Evolutionary conservation across 768 basidiomycete genomes (phyloP).

Genomic region (Pseudohyphozyma bogoriensis): DNA sequence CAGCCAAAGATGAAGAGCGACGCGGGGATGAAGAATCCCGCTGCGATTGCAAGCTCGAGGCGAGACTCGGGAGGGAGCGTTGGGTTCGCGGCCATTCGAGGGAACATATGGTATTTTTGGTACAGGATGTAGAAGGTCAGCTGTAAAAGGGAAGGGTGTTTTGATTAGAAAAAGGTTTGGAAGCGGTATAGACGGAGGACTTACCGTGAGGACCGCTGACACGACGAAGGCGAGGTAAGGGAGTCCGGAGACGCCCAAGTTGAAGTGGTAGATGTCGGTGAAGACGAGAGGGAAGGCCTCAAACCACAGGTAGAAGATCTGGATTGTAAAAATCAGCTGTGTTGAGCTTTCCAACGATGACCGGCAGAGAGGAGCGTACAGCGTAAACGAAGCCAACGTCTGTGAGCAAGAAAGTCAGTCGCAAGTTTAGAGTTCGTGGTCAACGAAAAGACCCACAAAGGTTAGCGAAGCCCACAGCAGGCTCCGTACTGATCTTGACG

Average conservation of each 20-base stretch:
- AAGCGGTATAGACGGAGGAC: neutral
- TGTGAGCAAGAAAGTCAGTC: neutral
- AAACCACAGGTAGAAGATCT: slow-evolving; percentile 30
- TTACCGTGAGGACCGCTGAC: slow-evolving; percentile 16
- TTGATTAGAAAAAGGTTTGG: neutral
- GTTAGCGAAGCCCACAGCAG: slow-evolving; percentile 35
- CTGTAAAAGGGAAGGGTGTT: neutral
- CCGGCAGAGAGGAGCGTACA: too few species aligned
- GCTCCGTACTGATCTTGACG: slow-evolving; percentile 34
- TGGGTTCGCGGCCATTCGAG: neutral
- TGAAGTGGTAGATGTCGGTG: slow-evolving; percentile 30
- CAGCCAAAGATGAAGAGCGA: slow-evolving; percentile 36
- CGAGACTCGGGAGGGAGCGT: slow-evolving; percentile 13
- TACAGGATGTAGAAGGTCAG: slow-evolving; percentile 22
- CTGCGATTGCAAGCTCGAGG: slow-evolving; percentile 22
- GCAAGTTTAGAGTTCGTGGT: too few species aligned
- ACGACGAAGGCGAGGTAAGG: slow-evolving; percentile 34
- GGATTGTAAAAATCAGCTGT: too few species aligned
- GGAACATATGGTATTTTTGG: slow-evolving; percentile 4
- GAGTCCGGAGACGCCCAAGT: slow-evolving; percentile 25
- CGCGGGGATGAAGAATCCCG: slow-evolving; percentile 21
- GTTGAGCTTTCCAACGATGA: too few species aligned
- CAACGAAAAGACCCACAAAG: neutral
- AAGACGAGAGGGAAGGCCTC: slow-evolving; percentile 38
- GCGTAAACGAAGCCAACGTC: slow-evolving; percentile 35